Conservation (phyloP, 306 rosid species). For the Abrus pulchellus region DNA sequence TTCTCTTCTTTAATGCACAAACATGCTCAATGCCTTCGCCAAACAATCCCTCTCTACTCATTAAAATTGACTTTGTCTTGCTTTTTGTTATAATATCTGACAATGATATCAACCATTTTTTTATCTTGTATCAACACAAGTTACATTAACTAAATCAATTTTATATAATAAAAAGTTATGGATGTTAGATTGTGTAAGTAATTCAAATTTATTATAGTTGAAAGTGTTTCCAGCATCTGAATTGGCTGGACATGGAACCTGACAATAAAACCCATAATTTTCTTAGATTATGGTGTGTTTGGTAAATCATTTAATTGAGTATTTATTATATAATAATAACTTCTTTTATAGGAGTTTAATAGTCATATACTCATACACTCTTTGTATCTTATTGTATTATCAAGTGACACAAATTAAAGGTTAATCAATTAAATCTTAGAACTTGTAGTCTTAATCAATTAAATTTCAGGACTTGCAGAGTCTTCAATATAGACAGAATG, state of each 20-base stretch:
- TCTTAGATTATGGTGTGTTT: slow-evolving; percentile 10
- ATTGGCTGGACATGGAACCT: neutral
- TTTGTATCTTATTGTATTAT: neutral
- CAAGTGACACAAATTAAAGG: neutral
- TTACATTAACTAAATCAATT: neutral
- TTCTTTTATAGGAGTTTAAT: neutral
- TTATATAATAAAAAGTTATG: neutral
- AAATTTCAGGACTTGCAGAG: neutral
- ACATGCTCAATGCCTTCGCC: slow-evolving; percentile 40
- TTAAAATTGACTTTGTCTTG: neutral
- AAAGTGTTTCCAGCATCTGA: neutral
- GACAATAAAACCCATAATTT: slow-evolving; percentile 5
- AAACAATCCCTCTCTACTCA: slow-evolving; percentile 6
- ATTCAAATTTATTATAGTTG: slow-evolving; percentile 1
- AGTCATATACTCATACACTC: neutral
- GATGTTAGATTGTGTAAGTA: slow-evolving; percentile 1
- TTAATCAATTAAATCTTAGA: neutral
- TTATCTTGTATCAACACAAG: neutral
- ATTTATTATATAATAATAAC: neutral
- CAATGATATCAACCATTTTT: neutral
- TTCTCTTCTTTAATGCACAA: slow-evolving; percentile 55
- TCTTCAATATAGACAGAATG: too few relatives aligned
- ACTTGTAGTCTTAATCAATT: neutral
- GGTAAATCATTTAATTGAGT: neutral
- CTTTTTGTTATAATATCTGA: slow-evolving; percentile 27